Base-by-base conservation (phyloP, 306 rosid genomes). In the Cucurbita moschata region DNA sequence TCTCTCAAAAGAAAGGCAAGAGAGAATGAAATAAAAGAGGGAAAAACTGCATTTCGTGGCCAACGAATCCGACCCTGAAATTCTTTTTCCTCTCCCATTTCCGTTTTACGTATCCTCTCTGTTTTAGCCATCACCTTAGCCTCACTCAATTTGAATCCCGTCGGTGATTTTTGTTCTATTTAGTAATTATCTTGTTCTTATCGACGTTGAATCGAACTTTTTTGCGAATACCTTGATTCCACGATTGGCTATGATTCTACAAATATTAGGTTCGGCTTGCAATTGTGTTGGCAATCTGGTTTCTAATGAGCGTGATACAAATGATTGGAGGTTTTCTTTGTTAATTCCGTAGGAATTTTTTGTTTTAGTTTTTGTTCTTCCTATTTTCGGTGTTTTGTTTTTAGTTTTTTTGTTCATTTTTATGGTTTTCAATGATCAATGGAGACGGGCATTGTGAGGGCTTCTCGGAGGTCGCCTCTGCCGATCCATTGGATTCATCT, bases 401-500 rank as follows among this genome's bases (percentile, higher is more conserved):
- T 14, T 21, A 10, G n/a, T 16, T 16, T 44, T 46, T 46, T 30
- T 26, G 26, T 23, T 75, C 78, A 56, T 75, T 53, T 74, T 19
- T 64, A 16, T 56, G 55, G 76, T 67, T 79, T 67, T 21, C 72
- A 69, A 86, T 85, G 83, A 87, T 73, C 76, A 72, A 87, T 39
- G 91, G 88, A 63, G 83, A 83, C 78, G 77, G 75, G 50, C 53
- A 74, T 77, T 44, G 69, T 64, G 56, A 81, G 77, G 67, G 68
- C 68, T 16, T 73, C 13, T 58, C 67, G 21, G 79, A 75, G 64
- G 58, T 52, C 71, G 47, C 86, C 77, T 66, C 82, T 71, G 49
- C 81, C 35, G 89, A 86, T 78, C 86, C 81, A 40, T 77, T 82
- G n/a, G 79, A 67, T 77, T 76, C 90, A 14, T 79, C 82, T 39